phyloP scores from a whole-genome alignment of 495 filamentous ascomycete species.

The Penicillium dipodomyicola region DNA sequence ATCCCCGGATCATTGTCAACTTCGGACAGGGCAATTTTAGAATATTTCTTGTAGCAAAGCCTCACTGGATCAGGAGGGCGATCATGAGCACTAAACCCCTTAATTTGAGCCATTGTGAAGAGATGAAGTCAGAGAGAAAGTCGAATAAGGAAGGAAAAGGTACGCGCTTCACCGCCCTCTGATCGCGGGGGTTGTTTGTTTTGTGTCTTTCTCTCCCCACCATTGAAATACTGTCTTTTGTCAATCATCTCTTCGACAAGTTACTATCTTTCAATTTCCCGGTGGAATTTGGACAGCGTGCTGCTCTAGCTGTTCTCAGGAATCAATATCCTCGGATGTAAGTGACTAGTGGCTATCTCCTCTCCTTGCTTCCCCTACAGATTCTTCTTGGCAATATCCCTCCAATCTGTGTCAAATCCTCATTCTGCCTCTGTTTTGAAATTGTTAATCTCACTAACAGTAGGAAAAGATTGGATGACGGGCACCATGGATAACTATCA shows the following conservation, averaged over 20 bases:
- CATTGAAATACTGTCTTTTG: conserved; percentile 16
- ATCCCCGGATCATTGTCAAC: conserved; percentile 48
- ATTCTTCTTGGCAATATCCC: conserved; percentile 17
- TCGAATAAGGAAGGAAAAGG: conserved; percentile 10
- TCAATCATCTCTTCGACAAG: conserved; percentile 32
- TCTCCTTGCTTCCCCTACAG: conserved; percentile 21
- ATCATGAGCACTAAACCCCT: conserved; percentile 64
- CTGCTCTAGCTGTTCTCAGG: conserved; percentile 7
- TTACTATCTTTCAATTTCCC: conserved; percentile 1
- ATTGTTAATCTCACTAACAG: conserved; percentile 10
- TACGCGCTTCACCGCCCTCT: conserved; percentile 38
- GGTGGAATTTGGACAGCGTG: conserved; percentile 5
- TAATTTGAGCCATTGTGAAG: conserved; percentile 39
- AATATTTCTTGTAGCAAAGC: conserved; percentile 64
- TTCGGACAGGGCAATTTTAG: conserved; percentile 40
- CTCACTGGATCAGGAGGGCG: conserved; percentile 64
- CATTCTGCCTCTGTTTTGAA: not conserved
- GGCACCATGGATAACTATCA: conserved; percentile 94
- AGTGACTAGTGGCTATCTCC: not conserved
- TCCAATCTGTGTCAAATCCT: conserved; percentile 14
- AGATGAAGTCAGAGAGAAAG: not conserved
- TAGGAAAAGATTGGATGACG: conserved; percentile 7
- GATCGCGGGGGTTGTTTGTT: conserved; percentile 39
- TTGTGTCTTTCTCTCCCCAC: conserved; percentile 31
- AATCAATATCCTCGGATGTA: conserved; percentile 5